A percentile compares a stretch with the other conserved stretches of the same genome.
These are phyloP conservation scores for Calendula officinalis DNA, from an alignment of 129 eudicot genomes.

Conservation along the genomic window DNA sequence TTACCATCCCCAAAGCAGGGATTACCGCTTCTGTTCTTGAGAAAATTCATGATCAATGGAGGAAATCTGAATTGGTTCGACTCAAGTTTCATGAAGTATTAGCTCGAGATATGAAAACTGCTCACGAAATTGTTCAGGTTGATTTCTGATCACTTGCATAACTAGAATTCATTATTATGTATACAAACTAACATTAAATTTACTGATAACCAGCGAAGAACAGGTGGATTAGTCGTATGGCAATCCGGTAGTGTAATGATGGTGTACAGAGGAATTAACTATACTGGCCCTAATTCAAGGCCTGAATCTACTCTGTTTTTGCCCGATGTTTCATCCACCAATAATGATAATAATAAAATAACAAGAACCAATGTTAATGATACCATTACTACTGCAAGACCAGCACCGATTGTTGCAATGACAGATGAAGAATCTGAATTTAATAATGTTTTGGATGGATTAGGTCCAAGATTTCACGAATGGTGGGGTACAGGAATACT, in stretches of 20 bases:
- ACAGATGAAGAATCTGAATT: slow-evolving; percentile 75
- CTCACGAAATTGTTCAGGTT: slow-evolving; percentile 97
- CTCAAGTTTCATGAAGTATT: slow-evolving; percentile 82
- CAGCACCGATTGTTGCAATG: slow-evolving; percentile 36
- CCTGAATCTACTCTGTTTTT: slow-evolving; percentile 49
- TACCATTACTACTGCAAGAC: slow-evolving; percentile 25
- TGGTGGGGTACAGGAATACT: slow-evolving; percentile 99
- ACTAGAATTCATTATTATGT: background rate
- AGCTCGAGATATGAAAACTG: slow-evolving; percentile 93
- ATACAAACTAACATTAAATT: slow-evolving; percentile 16
- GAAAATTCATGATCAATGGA: slow-evolving; percentile 86
- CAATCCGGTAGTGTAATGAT: slow-evolving; percentile 99
- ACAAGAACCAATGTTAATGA: slow-evolving; percentile 29
- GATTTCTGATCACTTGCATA: slow-evolving; percentile 10
- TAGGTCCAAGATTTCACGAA: slow-evolving; percentile 92
- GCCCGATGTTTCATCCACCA: slow-evolving; percentile 61
- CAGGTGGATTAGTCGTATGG: slow-evolving; percentile 94
- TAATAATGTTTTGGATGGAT: slow-evolving; percentile 66
- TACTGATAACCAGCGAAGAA: slow-evolving; percentile 75
- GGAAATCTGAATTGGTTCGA: slow-evolving; percentile 81
- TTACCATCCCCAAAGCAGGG: slow-evolving; percentile 82
- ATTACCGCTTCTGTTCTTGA: slow-evolving; percentile 62
- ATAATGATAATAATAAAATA: slow-evolving; percentile 16
- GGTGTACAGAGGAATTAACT: slow-evolving; percentile 79
- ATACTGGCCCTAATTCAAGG: slow-evolving; percentile 70